These are phyloP conservation scores for Chlamydomonas incerta DNA, from an alignment of 139 green algal species.

Conservation along the genomic window DNA sequence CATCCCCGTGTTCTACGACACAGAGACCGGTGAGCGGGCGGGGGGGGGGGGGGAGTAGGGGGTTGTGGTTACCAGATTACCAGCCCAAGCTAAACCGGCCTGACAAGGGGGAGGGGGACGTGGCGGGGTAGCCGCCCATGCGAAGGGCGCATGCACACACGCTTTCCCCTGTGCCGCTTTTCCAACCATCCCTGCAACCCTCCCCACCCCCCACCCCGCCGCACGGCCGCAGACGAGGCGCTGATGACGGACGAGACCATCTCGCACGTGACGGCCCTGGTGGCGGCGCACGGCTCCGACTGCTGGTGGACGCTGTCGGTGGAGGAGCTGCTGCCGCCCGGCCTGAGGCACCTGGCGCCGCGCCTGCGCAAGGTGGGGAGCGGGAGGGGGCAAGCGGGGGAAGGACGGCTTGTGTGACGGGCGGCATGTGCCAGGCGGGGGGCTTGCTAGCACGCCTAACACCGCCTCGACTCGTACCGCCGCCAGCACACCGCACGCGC, in stretches of 20 bases:
- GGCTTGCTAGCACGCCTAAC: too few relatives aligned
- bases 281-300: constrained; percentile 86
- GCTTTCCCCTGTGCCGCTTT: too few relatives aligned
- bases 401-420: too few relatives aligned
- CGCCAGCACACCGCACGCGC: too few relatives aligned
- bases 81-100: too few relatives aligned
- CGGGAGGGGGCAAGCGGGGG: too few relatives aligned
- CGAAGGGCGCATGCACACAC: too few relatives aligned
- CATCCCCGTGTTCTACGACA: constrained; percentile 98
- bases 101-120: too few relatives aligned
- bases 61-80: too few relatives aligned
- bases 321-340: constrained; percentile 91
- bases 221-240: constrained; percentile 75
- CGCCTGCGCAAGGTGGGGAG: neutral
- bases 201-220: neutral
- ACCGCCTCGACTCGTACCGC: too few relatives aligned
- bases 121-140: too few relatives aligned
- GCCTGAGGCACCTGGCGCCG: constrained; percentile 54
- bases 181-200: neutral
- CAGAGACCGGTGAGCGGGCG: constrained; percentile 70
- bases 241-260: constrained; percentile 94
- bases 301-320: constrained; percentile 85
- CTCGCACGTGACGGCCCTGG: constrained; percentile 79
- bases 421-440: too few relatives aligned
- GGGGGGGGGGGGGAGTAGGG: neutral